Base-by-base conservation (phyloP, 495 filamentous ascomycete genomes). In the Glonium stellatum region DNA sequence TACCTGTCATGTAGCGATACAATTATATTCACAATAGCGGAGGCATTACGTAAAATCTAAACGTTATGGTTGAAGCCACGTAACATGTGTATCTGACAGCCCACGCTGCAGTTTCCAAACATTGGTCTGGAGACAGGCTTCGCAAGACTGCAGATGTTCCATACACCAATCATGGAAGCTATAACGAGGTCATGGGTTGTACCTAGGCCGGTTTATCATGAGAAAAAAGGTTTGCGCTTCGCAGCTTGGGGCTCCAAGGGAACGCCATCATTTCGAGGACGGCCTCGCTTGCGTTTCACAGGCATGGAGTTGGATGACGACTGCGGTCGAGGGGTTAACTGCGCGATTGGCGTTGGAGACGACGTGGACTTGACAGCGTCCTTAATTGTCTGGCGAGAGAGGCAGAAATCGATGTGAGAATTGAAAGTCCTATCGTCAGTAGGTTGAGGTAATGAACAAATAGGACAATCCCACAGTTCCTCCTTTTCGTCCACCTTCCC, bases 361-460 rank as follows among this genome's bases (percentile, higher is more conserved):
- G 60, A 35, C 1, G 65, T 67, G 4, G 55, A 42, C 53, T 64
- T 67, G 11, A 67, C 58, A 23, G 49, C 87, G 67, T 96, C 89
- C 44, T 85, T 85, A 61, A 98, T 98, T 0, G 89, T 88, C 69
- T 86, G 82, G 48, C 83, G 76, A 1, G 91, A 96, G 8, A 99
- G 80, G 73, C 93, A 99, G 21, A 88, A 84, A 69, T 99, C 95
- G 49, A 99, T 87, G 72, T 99, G 95, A 53, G 87, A 85, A 63
- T 99, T 99, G 73, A 99, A 97, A 5, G 70, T 71, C 39, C 79
- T 78, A 69, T 97, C 90, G 61, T 90, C 82, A 0, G 91, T 84
- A 4, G 76, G 58, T 67, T 96, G 89, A 0, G 87, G 85, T 46
- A 84, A 76, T 2, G 70, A 70, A 70, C 93, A 97, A 39, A 97